Percentiles rank a stretch among this genome's conserved stretches.
Evolutionary conservation across 2,329 filamentous ascomycete species (phyloP).

Genomic region (Pseudogymnoascus pannorum): DNA sequence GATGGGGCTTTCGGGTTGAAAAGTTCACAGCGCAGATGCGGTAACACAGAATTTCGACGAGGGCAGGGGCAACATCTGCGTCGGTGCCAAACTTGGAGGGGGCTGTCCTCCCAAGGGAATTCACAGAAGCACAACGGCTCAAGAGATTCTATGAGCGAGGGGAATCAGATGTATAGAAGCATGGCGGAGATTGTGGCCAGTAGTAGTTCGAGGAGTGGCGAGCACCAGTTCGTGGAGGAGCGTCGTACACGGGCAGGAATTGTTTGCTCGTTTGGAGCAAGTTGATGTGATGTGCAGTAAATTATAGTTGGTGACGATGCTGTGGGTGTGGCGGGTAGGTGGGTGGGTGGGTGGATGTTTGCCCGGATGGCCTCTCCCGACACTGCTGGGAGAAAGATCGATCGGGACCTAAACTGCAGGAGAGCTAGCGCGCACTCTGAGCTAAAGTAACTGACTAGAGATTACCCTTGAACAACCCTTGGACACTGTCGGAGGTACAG

Average conservation of each 20-base stretch:
- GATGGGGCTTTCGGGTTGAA: not conserved
- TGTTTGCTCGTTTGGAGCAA: not conserved
- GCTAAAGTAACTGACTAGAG: not conserved
- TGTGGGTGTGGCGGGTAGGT: not conserved
- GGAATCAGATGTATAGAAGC: not conserved
- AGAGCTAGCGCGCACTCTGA: not conserved
- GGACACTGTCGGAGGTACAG: not conserved
- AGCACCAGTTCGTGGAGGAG: not conserved
- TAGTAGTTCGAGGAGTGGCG: not conserved
- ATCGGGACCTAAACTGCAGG: not conserved
- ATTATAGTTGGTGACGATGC: not conserved
- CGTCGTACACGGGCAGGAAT: not conserved
- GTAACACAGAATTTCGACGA: not conserved
- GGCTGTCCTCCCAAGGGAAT: not conserved
- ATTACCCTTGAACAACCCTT: not conserved
- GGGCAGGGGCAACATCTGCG: not conserved
- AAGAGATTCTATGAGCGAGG: not conserved
- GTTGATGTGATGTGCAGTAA: not conserved
- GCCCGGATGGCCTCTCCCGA: not conserved
- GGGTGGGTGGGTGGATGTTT: not conserved
- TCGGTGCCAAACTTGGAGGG: not conserved
- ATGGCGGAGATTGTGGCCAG: not conserved
- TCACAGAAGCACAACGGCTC: not conserved
- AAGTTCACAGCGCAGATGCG: not conserved
- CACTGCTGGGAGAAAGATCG: not conserved